Percentiles rank a stretch among this genome's conserved stretches.
phyloP scores from a whole-genome alignment of 768 basidiomycete genomes.

The Panaeolus papilionaceus region DNA sequence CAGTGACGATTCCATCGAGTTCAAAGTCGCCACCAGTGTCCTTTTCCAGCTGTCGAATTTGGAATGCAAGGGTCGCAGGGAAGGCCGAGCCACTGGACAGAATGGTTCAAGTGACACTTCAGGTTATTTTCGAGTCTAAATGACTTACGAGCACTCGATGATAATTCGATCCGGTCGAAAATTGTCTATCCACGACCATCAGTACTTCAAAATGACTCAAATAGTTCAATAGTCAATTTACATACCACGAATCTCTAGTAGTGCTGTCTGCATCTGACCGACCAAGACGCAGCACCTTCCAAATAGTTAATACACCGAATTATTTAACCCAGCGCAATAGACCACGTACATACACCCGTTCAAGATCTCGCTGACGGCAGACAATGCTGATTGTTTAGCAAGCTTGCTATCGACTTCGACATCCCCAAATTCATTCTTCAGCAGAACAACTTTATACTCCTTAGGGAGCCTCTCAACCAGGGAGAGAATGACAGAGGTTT shows the following conservation, averaged over 20 bases:
- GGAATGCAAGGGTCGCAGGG: constrained; percentile 93
- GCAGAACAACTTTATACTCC: constrained; percentile 86
- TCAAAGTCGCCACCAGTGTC: constrained; percentile 78
- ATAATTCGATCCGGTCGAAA: constrained; percentile 90
- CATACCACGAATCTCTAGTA: constrained; percentile 85
- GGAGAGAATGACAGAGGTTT: constrained; percentile 83
- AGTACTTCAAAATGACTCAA: not conserved
- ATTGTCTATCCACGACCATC: constrained; percentile 56
- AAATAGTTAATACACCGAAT: not conserved
- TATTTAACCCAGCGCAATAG: not conserved
- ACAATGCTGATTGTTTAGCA: constrained; percentile 80
- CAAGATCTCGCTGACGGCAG: constrained; percentile 91
- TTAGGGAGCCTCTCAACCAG: constrained; percentile 82
- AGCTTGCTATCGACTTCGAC: constrained; percentile 94
- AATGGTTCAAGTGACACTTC: not conserved
- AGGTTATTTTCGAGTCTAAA: not conserved
- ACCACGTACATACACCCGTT: constrained; percentile 91
- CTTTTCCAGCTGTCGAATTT: constrained; percentile 87
- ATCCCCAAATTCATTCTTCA: constrained; percentile 98
- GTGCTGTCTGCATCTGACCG: constrained; percentile 91
- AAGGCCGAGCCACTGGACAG: constrained; percentile 85
- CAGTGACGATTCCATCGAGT: constrained; percentile 91
- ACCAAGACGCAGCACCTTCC: constrained; percentile 91
- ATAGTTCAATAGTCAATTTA: not conserved
- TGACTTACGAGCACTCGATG: constrained; percentile 89